Conservation (phyloP, 495 filamentous ascomycete species). For the Clavariopsis aquatica region DNA sequence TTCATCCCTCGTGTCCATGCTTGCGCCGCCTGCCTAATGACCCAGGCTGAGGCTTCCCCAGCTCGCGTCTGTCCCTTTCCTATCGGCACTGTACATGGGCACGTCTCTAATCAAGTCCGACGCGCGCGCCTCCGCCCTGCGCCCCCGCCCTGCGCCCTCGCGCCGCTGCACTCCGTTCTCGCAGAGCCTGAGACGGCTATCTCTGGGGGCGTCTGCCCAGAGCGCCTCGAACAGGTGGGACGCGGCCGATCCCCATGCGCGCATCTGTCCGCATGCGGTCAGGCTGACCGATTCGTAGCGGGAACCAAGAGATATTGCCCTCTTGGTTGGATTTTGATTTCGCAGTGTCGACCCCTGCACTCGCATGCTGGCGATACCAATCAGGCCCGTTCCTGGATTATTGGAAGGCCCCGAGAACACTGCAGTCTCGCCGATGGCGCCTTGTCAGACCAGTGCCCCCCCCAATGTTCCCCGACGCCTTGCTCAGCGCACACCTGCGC, state of each 20-base stretch:
- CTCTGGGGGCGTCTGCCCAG: neutral
- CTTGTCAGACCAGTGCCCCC: too few species aligned
- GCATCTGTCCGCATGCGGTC: neutral
- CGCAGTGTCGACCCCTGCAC: conserved; percentile 2
- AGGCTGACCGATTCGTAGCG: neutral
- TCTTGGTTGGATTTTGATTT: conserved; percentile 3
- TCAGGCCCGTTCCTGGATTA: neutral
- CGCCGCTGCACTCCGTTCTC: neutral
- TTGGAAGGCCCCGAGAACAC: neutral
- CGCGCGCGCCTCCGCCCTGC: neutral
- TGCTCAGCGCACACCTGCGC: neutral
- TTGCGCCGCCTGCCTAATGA: neutral
- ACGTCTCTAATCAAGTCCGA: neutral
- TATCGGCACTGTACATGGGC: too few species aligned
- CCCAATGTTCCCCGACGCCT: too few species aligned
- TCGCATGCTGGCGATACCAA: neutral
- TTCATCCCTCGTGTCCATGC: too few species aligned
- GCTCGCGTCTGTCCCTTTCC: neutral
- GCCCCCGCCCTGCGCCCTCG: too few species aligned
- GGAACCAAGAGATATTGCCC: conserved; percentile 1
- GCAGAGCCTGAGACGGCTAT: neutral
- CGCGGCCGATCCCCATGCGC: neutral
- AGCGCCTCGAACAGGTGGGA: neutral
- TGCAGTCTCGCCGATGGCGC: too few species aligned
- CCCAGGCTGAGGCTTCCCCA: neutral